Evolutionary conservation across 140 eudicot species (phyloP), one percentile per base, ranked within the genome.

Genomic region (Senecio squalidus): DNA sequence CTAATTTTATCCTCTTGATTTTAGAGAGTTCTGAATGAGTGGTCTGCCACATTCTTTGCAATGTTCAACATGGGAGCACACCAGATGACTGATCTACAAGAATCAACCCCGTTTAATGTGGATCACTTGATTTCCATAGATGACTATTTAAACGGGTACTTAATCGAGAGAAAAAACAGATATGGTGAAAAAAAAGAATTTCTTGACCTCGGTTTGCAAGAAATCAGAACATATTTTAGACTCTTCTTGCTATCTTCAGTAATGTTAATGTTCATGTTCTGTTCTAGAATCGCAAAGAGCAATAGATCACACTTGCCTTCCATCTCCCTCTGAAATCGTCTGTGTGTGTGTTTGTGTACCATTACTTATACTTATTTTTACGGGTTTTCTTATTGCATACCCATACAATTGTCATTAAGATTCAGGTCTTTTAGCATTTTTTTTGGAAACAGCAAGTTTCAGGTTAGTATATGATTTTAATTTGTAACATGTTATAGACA

Each of bases 191-290:
- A 83, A 58, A 76, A 68, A 63, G 96, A 87, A 69, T 81, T 87
- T 49, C 68, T 87, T 30, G 96, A 88, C 15, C 84, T 84, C 5
- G 96, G 96, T 58, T 57, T 88, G 74, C 94, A 78, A 70, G 96
- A 84, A 62, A 88, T 88, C n/a, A 67, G 90, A 67, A 74, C 96
- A 4, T 88, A 88, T 72, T 88, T 78, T 76, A 69, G 94, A 53
- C 74, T 88, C 54, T 88, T 88, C 84, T 70, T 88, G 74, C 53
- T 84, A 53, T 88, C 96, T 14, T 84, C 84, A 8, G 82, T 88
- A 10, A 67, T 84, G 59, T 74, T 88, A 67, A 50, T 88, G 90
- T 84, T 88, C 72, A 84, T 88, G 96, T 88, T 88, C 16, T 88
- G 96, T 74, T 76, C 87, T 4, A 77, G 94, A 75, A 88, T 84